These are phyloP conservation scores for Amoeboaphelidium protococcarum DNA, from an alignment of 371 early-diverging fungal species.

Conservation along the genomic window DNA sequence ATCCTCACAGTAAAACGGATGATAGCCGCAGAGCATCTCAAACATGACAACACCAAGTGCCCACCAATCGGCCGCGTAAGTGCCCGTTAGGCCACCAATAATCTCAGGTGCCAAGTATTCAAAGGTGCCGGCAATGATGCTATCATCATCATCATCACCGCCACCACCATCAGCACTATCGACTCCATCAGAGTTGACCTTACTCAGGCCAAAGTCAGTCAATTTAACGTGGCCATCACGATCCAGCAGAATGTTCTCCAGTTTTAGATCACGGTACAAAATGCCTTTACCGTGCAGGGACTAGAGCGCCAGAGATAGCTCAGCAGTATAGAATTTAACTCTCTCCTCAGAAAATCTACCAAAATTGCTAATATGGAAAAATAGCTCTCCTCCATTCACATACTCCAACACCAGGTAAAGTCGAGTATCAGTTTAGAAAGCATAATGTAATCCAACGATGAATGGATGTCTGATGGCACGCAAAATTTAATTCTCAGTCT, in stretches of 20 bases:
- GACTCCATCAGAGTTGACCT: slow-evolving; percentile 1
- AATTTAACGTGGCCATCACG: slow-evolving; percentile 13
- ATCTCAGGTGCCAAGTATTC: slow-evolving; percentile 13
- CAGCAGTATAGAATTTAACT: slow-evolving; percentile 9
- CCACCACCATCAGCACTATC: slow-evolving; percentile 27
- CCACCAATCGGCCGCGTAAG: slow-evolving; percentile 13
- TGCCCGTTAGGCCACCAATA: slow-evolving; percentile 7
- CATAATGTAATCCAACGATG: slow-evolving; percentile 4
- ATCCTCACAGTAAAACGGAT: not conserved
- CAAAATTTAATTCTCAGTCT: slow-evolving; percentile 12
- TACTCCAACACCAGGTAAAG: slow-evolving; percentile 1
- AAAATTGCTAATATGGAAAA: slow-evolving; percentile 4
- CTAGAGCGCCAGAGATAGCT: slow-evolving; percentile 10
- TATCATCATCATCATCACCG: slow-evolving; percentile 10
- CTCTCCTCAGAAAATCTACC: slow-evolving; percentile 3
- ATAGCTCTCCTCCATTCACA: slow-evolving; percentile 12
- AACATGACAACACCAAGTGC: slow-evolving; percentile 13
- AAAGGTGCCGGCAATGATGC: slow-evolving; percentile 5
- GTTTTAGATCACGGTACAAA: slow-evolving; percentile 17
- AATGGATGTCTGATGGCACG: slow-evolving; percentile 3
- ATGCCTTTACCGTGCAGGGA: slow-evolving; percentile 13
- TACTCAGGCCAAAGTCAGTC: slow-evolving; percentile 15
- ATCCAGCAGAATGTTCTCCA: slow-evolving; percentile 16
- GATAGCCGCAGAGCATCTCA: slow-evolving; percentile 7
- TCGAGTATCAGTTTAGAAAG: not conserved